Evolutionary conservation across 208 protist genomes (phyloP).

Genomic region (Vickermania ingenoplastis): DNA sequence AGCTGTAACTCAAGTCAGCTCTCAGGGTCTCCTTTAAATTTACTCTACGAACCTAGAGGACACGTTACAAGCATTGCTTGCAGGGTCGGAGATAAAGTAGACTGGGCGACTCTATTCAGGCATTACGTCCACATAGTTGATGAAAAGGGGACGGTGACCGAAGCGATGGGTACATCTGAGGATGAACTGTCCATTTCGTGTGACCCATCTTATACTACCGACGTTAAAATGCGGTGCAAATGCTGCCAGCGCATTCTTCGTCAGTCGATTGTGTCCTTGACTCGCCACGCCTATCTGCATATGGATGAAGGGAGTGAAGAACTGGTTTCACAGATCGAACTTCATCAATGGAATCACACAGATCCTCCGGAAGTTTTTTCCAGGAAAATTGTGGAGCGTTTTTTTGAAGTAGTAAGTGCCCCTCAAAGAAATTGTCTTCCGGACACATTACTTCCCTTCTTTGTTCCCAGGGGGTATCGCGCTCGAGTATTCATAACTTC

Average conservation of each 20-base stretch:
- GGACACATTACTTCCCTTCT: not conserved
- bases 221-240: not conserved
- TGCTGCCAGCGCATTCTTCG: not conserved
- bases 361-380: not conserved
- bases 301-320: not conserved
- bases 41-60: conserved; percentile 68
- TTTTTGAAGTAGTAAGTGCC: not conserved
- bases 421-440: too few species aligned
- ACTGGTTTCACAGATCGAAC: not conserved
- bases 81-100: conserved; percentile 24
- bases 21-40: conserved; percentile 19
- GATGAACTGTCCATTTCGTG: too few species aligned
- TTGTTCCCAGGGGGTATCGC: not conserved
- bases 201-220: too few species aligned
- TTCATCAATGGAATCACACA: not conserved
- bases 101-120: conserved; percentile 43
- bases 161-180: too few species aligned
- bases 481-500: too few species aligned
- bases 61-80: conserved; percentile 61
- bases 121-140: conserved; percentile 32
- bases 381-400: not conserved
- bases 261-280: not conserved
- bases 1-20: conserved; percentile 20
- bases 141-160: too few species aligned
- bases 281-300: not conserved